phyloP scores from a whole-genome alignment of 306 rosid genomes.

The Prunus salicina region DNA sequence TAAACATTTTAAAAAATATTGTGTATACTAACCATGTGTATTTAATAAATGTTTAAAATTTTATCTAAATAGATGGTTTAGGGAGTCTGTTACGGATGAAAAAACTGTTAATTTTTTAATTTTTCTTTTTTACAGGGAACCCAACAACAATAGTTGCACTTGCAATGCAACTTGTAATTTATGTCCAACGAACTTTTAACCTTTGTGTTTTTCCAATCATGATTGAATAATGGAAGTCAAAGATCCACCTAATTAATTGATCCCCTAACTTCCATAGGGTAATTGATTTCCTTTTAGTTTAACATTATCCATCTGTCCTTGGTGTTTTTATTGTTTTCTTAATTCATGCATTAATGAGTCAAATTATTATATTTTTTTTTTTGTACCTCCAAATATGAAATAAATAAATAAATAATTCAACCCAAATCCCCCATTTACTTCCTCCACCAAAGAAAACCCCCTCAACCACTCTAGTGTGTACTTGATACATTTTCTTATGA shows the following conservation, averaged over 20 bases:
- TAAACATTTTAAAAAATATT: too few species aligned
- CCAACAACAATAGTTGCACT: constrained; percentile 3
- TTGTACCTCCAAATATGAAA: not conserved
- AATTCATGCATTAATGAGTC: not conserved
- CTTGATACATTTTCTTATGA: too few species aligned
- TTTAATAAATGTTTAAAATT: too few species aligned
- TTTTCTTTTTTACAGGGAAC: not conserved
- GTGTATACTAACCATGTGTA: too few species aligned
- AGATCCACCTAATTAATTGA: constrained; percentile 31
- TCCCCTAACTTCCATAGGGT: constrained; percentile 30
- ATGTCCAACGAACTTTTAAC: not conserved
- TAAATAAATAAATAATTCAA: not conserved
- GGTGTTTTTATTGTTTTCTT: not conserved
- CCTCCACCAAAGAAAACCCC: not conserved
- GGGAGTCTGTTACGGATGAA: too few species aligned
- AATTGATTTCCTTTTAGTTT: constrained; percentile 4
- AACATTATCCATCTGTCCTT: constrained; percentile 6
- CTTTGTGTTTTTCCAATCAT: constrained; percentile 15
- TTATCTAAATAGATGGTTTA: too few species aligned
- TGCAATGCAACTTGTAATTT: constrained; percentile 5
- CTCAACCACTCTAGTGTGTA: not conserved
- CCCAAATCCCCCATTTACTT: not conserved
- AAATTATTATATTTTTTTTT: too few species aligned
- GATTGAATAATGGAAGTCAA: constrained; percentile 27
- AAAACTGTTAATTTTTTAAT: too few species aligned